Conservation (phyloP, 2,329 filamentous ascomycete species). For the Exophiala mesophila region DNA sequence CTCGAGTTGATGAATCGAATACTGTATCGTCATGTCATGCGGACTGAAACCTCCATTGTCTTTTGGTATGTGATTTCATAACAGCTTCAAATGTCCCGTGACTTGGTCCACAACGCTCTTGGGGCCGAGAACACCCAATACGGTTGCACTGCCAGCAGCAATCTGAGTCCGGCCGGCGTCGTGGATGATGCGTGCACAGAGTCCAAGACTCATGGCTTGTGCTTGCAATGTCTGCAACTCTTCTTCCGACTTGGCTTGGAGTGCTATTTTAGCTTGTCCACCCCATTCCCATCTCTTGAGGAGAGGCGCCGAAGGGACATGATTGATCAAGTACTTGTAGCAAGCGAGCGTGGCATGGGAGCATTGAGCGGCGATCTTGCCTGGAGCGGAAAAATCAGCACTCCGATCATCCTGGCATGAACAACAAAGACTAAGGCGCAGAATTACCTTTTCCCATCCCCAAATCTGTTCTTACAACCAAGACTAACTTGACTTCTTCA, state of each 20-base stretch:
- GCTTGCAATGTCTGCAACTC: conserved; percentile 70
- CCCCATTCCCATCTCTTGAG: conserved; percentile 78
- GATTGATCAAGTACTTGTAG: conserved; percentile 73
- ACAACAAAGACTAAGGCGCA: conserved; percentile 4
- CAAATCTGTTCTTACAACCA: conserved; percentile 88
- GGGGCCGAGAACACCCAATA: conserved; percentile 77
- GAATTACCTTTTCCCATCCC: conserved; percentile 89
- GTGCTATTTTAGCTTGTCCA: conserved; percentile 89
- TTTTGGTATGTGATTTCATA: conserved; percentile 47
- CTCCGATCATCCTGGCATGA: not conserved
- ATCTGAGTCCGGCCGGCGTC: conserved; percentile 98
- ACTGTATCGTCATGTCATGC: no score
- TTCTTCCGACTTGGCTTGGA: conserved; percentile 83
- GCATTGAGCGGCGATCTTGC: conserved; percentile 95
- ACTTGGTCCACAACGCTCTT: conserved; percentile 82
- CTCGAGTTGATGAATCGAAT: no score
- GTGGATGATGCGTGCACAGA: conserved; percentile 84
- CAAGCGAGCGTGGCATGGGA: conserved; percentile 95
- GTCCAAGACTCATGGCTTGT: conserved; percentile 72
- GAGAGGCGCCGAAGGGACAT: conserved; percentile 53
- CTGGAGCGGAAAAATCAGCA: conserved; percentile 43
- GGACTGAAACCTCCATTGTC: not conserved
- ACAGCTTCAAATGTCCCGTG: conserved; percentile 76
- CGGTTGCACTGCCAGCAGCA: conserved; percentile 84
- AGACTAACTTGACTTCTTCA: conserved; percentile 90